Conservation (phyloP, 441 rosid genomes). For the Mallotus repandus region DNA sequence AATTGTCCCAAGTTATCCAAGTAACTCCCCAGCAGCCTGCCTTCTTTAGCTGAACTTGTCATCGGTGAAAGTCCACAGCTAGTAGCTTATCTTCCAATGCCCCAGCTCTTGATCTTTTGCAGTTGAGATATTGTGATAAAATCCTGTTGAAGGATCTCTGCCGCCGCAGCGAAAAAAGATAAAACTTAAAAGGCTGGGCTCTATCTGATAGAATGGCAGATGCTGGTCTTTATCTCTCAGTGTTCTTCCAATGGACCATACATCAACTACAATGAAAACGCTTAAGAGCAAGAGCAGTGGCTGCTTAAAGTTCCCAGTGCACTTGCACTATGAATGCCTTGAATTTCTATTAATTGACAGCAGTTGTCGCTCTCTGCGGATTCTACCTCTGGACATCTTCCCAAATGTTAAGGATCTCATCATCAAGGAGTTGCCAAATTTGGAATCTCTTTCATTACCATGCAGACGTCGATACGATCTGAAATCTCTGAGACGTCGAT, state of each 20-base stretch:
- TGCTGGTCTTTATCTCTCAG: not conserved
- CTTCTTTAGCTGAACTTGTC: constrained; percentile 11
- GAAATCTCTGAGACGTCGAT: constrained; percentile 13
- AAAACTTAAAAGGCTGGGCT: not conserved
- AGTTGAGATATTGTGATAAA: constrained; percentile 10
- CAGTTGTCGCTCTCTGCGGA: constrained; percentile 32
- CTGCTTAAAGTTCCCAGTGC: constrained; percentile 27
- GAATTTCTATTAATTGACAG: constrained; percentile 24
- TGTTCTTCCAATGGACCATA: constrained; percentile 4
- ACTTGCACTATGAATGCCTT: constrained; percentile 23
- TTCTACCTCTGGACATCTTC: constrained; percentile 30
- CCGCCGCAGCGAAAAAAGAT: not conserved
- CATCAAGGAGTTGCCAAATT: constrained; percentile 25
- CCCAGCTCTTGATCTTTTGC: not conserved
- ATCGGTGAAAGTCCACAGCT: not conserved
- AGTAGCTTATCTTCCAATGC: constrained; percentile 1
- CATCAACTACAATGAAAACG: constrained; percentile 13
- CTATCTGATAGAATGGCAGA: not conserved
- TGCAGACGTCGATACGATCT: constrained; percentile 15
- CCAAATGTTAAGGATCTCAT: constrained; percentile 26
- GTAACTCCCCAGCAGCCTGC: constrained; percentile 28
- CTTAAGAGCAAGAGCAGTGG: constrained; percentile 25
- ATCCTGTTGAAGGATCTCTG: not conserved
- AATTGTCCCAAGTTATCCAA: not conserved
- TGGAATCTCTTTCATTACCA: constrained; percentile 23